Evolutionary conservation across 176 grass and related monocot species (phyloP).

Genomic region (Eremochloa ophiuroides): DNA sequence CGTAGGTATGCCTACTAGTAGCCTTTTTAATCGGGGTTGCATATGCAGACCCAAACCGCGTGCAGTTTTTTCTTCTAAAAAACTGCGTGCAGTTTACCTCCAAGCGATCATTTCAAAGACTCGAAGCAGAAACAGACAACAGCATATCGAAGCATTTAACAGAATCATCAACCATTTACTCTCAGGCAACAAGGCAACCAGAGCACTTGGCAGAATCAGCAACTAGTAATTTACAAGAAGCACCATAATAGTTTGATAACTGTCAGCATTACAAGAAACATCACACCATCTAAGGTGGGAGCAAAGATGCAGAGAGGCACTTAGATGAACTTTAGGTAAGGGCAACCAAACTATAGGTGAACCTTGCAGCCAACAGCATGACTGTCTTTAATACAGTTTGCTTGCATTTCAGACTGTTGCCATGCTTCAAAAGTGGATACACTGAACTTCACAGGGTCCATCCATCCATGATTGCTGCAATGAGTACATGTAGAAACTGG

Average conservation of each 20-base stretch:
- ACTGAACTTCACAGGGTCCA: neutral
- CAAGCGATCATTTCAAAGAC: no score
- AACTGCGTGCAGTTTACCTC: neutral
- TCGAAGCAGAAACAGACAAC: neutral
- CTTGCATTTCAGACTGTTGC: slow-evolving; percentile 1
- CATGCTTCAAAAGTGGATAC: slow-evolving; percentile 10
- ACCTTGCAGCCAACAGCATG: slow-evolving; percentile 3
- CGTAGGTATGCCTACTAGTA: no score
- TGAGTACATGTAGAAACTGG: neutral
- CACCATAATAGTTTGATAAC: neutral
- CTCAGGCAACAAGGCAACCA: neutral
- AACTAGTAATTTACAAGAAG: neutral
- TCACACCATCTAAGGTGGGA: neutral
- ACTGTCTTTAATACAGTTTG: slow-evolving; percentile 13
- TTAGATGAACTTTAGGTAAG: neutral
- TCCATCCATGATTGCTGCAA: slow-evolving; percentile 10
- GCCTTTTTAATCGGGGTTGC: neutral
- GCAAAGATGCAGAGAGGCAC: neutral
- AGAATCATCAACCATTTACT: neutral
- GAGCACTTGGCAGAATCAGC: neutral
- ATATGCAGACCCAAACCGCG: neutral
- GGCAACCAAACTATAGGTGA: neutral
- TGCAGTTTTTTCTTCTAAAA: no score
- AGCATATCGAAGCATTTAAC: neutral
- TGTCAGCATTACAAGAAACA: slow-evolving; percentile 18